Conservation (phyloP, 305 asterid species). For the Fraxinus sp. region DNA sequence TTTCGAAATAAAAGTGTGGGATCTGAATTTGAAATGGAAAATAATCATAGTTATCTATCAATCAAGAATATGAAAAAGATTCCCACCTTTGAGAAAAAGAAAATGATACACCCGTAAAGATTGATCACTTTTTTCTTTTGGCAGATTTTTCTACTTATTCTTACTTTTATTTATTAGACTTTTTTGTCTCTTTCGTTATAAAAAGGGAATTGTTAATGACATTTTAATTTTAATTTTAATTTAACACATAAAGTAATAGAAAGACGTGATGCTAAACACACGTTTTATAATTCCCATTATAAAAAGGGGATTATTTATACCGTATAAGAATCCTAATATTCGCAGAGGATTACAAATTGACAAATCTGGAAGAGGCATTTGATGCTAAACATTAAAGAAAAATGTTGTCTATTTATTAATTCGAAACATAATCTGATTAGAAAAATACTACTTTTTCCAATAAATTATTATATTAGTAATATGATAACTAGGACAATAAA, state of each 20-base stretch:
- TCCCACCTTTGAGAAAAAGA: neutral
- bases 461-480: too few relatives aligned
- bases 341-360: too few relatives aligned
- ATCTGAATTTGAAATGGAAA: neutral
- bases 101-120: neutral
- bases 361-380: too few relatives aligned
- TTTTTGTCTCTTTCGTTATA: neutral
- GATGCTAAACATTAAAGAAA: neutral
- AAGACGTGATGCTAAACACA: neutral
- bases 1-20: neutral
- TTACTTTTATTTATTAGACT: neutral
- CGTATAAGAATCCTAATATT: too few relatives aligned
- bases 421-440: neutral
- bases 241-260: neutral
- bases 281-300: neutral
- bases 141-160: neutral
- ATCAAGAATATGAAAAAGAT: neutral
- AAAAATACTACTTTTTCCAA: too few relatives aligned
- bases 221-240: neutral
- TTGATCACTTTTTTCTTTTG: neutral
- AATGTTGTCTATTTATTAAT: neutral
- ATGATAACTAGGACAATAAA: too few relatives aligned
- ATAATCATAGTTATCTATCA: neutral
- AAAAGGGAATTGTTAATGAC: neutral
- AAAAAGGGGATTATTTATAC: too few relatives aligned